phyloP scores from a whole-genome alignment of 805 yeast genomes.

The Candida pseudoglaebosa region DNA sequence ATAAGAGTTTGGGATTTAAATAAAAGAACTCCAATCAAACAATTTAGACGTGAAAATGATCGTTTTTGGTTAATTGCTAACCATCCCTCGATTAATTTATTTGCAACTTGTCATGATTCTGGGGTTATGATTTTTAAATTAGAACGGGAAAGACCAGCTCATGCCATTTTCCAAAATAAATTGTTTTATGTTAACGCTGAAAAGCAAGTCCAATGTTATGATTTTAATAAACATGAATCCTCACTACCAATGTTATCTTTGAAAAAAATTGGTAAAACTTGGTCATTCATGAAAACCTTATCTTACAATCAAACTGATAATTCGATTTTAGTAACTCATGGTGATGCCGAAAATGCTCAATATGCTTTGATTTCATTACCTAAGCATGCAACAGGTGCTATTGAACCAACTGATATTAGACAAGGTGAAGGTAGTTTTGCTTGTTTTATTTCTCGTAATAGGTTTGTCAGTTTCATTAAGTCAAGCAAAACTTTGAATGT shows the following conservation, averaged over 20 bases:
- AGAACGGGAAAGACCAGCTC: conserved; percentile 97
- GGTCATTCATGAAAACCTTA: conserved; percentile 80
- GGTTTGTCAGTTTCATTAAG: conserved; percentile 80
- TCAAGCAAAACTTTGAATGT: conserved; percentile 67
- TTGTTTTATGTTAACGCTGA: conserved; percentile 76
- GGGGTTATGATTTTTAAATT: conserved; percentile 98
- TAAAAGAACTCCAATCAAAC: conserved; percentile 88
- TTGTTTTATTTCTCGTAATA: conserved; percentile 87
- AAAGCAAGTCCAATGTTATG: conserved; percentile 80
- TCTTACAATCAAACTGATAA: conserved; percentile 93
- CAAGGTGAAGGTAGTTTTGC: conserved; percentile 85
- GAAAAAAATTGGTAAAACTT: conserved; percentile 78
- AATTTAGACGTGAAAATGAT: conserved; percentile 89
- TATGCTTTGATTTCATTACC: conserved; percentile 79
- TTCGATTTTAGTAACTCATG: conserved; percentile 77
- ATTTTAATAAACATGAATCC: conserved; percentile 57
- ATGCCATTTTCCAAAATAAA: conserved; percentile 64
- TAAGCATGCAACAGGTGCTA: conserved; percentile 86
- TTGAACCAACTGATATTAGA: conserved; percentile 78
- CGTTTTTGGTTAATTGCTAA: conserved; percentile 90
- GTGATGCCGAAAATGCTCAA: conserved; percentile 59
- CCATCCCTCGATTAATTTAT: conserved; percentile 86
- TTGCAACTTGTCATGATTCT: conserved; percentile 94
- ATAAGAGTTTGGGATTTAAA: conserved; percentile 96
- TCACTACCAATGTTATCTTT: conserved; percentile 79